Percentiles rank a stretch among this genome's conserved stretches.
phyloP scores from a whole-genome alignment of 768 basidiomycete genomes.

The Amanita rubescens region DNA sequence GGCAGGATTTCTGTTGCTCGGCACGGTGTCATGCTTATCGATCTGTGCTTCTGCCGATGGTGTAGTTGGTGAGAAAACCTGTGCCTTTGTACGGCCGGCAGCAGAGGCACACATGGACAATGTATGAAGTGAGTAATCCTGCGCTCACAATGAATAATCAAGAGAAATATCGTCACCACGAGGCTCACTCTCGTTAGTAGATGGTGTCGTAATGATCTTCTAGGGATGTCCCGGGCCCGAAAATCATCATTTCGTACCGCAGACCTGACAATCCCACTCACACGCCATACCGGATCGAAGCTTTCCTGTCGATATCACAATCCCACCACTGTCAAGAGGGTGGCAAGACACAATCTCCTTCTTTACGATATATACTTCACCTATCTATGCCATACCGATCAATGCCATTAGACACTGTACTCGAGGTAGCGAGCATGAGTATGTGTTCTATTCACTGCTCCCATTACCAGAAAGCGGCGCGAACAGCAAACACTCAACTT shows the following conservation, averaged over 20 bases:
- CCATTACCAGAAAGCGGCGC: background rate
- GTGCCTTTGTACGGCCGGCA: background rate
- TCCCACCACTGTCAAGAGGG: background rate
- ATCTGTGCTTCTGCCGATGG: background rate
- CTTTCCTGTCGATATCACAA: background rate
- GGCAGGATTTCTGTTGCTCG: too few species aligned
- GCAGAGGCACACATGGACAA: too few species aligned
- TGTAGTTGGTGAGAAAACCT: too few species aligned
- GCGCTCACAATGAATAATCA: background rate
- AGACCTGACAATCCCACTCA: constrained; percentile 1
- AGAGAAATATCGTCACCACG: background rate
- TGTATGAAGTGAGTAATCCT: too few species aligned
- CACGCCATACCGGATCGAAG: background rate
- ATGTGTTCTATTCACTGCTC: background rate
- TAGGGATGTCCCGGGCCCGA: background rate
- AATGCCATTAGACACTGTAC: too few species aligned
- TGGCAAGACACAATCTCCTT: background rate
- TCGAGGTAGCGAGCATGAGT: background rate
- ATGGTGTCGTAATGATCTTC: background rate
- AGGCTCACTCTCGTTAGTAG: background rate
- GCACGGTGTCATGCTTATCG: too few species aligned
- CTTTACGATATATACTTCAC: background rate
- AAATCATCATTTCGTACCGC: background rate
- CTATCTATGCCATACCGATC: constrained; percentile 3
- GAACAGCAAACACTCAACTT: background rate